A percentile compares a stretch with the other conserved stretches of the same genome.
phyloP scores from a whole-genome alignment of 768 basidiomycete genomes.

The Mycena latifolia region DNA sequence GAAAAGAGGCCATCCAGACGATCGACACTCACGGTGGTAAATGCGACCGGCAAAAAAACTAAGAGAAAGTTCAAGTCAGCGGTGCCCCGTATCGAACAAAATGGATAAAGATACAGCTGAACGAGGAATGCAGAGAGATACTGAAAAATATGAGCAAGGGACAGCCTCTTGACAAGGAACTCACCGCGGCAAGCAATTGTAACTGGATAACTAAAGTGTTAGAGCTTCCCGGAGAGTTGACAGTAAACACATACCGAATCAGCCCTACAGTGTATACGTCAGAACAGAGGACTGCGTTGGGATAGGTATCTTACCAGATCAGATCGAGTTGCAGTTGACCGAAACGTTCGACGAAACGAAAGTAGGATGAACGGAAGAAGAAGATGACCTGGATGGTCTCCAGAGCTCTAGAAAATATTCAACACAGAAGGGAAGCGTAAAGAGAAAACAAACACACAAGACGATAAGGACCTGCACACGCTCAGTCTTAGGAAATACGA shows the following conservation, averaged over 20 bases:
- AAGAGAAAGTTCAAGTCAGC: neutral
- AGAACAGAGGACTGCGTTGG: neutral
- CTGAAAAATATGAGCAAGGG: neutral
- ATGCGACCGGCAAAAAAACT: conserved; percentile 25
- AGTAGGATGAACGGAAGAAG: conserved; percentile 14
- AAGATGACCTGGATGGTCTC: conserved; percentile 25
- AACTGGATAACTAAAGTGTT: neutral
- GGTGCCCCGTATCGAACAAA: neutral
- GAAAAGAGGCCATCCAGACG: too few relatives aligned
- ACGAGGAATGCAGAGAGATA: conserved; percentile 29
- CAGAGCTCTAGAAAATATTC: conserved; percentile 4
- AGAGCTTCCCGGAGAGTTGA: neutral
- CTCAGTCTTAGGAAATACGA: neutral
- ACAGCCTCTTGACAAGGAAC: neutral
- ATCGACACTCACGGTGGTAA: conserved; percentile 8
- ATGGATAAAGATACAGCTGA: conserved; percentile 9
- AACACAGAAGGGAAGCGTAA: neutral
- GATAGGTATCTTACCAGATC: conserved; percentile 19
- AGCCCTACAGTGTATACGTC: neutral
- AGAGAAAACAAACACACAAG: conserved; percentile 12
- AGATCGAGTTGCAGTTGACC: conserved; percentile 8
- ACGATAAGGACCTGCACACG: conserved; percentile 17
- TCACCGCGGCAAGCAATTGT: conserved; percentile 25
- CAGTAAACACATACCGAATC: conserved; percentile 18
- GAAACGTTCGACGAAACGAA: conserved; percentile 28